Percentiles rank a stretch among this genome's conserved stretches.
These are phyloP conservation scores for Syncephalastrum racemosum DNA, from an alignment of 371 early-diverging fungal species.

Conservation along the genomic window DNA sequence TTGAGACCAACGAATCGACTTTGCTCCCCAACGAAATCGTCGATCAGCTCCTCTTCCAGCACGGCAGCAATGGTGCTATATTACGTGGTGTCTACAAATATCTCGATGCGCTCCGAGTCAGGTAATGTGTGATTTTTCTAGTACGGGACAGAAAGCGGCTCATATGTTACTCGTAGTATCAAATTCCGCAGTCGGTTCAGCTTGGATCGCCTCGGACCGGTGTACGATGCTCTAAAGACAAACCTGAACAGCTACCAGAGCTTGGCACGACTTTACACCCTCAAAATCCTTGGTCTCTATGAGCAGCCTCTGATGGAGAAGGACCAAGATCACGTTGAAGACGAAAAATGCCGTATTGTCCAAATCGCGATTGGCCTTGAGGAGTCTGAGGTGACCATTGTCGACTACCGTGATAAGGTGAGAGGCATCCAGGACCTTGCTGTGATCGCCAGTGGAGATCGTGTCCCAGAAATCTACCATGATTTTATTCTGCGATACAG, in stretches of 20 bases:
- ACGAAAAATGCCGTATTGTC: constrained; percentile 46
- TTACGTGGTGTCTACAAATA: constrained; percentile 56
- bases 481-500: constrained; percentile 61
- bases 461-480: constrained; percentile 64
- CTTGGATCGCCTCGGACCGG: constrained; percentile 30
- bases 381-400: constrained; percentile 55
- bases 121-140: constrained; percentile 31
- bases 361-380: constrained; percentile 64
- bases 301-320: constrained; percentile 59
- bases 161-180: constrained; percentile 21
- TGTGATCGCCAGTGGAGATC: constrained; percentile 51
- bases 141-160: background rate
- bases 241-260: constrained; percentile 62
- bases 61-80: constrained; percentile 58
- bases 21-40: constrained; percentile 30
- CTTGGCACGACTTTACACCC: constrained; percentile 65
- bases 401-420: constrained; percentile 77
- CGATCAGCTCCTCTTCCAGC: constrained; percentile 39
- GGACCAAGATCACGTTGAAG: constrained; percentile 34
- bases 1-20: background rate
- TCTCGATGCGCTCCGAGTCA: constrained; percentile 49
- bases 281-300: constrained; percentile 69
- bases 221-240: constrained; percentile 57
- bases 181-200: constrained; percentile 34
- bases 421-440: constrained; percentile 70